Evolutionary conservation across 176 grass and related monocot genomes (phyloP), one percentile per base, ranked within the genome.

Genomic region (Olyra latifolia): DNA sequence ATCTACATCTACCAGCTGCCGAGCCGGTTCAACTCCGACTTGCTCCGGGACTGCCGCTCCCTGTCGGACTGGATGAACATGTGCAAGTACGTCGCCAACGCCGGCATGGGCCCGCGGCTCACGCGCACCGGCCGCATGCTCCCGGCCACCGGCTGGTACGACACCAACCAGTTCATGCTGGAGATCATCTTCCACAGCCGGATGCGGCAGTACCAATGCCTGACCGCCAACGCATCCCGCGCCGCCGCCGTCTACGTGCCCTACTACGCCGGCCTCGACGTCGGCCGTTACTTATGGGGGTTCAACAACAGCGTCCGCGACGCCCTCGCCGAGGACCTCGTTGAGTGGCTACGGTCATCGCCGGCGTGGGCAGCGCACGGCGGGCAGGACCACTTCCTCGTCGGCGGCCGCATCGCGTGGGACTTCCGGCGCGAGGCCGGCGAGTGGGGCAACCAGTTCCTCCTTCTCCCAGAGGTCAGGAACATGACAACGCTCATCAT

Each of bases 101-200:
- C 42, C 23, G 88, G 88, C 32, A 89, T 90, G 16, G 91, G 91
- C 56, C 80, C 63, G 20, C 84, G 63, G 32, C 70, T 87, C 50
- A 67, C 66, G 47, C 70, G 64, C 55, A 79, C 75, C 16, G 57
- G 63, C 30, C 79, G 82, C 87, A 77, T 80, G n/a, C 81, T 96
- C 68, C 88, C 84, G 39, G 5, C 76, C 13, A 69, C 82, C 14
- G 89, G 87, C 19, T 96, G 90, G 93, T 92, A 90, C 65, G 85
- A 77, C 38, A 96, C 87, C 8, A 77, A 90, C 82, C 93, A 96
- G 85, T 96, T 92, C 53, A 78, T 80, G 3, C 68, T 96, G 16
- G 90, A 92, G 65, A 78, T 96, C 48, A 92, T 92, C 85, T 96
- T 96, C 86, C 87, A 88, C 59, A 76, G 17, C 63, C 75, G 90